phyloP scores from a whole-genome alignment of 2,329 filamentous ascomycete species.

The Parafenestella ontariensis region DNA sequence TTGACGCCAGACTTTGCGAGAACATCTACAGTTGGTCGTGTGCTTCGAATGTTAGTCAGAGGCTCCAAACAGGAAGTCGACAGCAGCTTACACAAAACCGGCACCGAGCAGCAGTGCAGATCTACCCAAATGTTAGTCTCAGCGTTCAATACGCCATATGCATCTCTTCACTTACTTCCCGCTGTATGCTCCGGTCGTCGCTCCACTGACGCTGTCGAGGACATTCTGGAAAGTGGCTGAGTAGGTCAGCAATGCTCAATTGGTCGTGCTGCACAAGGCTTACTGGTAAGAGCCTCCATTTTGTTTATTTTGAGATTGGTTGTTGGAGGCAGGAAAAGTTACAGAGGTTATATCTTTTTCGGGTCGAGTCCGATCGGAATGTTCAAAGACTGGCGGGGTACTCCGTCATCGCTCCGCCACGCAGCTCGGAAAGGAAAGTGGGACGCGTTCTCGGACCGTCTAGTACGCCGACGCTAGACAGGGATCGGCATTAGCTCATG shows the following conservation, averaged over 20 bases:
- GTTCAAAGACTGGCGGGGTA: slow-evolving; percentile 31
- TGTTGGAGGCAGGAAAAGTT: slow-evolving; percentile 15
- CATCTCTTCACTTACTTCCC: slow-evolving; percentile 41
- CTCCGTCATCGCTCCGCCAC: slow-evolving; percentile 47
- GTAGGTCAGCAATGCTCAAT: slow-evolving; percentile 24
- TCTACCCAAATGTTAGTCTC: slow-evolving; percentile 30
- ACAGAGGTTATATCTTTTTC: slow-evolving; percentile 30
- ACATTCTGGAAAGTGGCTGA: slow-evolving; percentile 43
- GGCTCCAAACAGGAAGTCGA: neutral
- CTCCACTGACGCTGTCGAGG: slow-evolving; percentile 32
- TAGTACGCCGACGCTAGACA: slow-evolving; percentile 6
- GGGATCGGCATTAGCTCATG: slow-evolving; percentile 1
- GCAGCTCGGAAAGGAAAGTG: slow-evolving; percentile 24
- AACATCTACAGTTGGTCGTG: slow-evolving; percentile 65
- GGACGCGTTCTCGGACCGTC: slow-evolving; percentile 7
- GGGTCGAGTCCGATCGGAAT: slow-evolving; percentile 43
- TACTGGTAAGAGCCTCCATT: slow-evolving; percentile 50
- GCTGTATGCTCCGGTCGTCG: slow-evolving; percentile 29
- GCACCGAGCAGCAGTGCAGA: slow-evolving; percentile 50
- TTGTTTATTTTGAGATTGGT: slow-evolving; percentile 22
- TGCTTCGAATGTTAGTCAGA: slow-evolving; percentile 39
- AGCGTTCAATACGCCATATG: neutral
- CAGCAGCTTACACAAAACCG: slow-evolving; percentile 46
- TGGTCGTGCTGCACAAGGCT: neutral
- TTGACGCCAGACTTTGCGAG: slow-evolving; percentile 64